Evolutionary conservation across 129 eudicot genomes (phyloP), one percentile per base, ranked within the genome.

Genomic region (Artemisia argyi): DNA sequence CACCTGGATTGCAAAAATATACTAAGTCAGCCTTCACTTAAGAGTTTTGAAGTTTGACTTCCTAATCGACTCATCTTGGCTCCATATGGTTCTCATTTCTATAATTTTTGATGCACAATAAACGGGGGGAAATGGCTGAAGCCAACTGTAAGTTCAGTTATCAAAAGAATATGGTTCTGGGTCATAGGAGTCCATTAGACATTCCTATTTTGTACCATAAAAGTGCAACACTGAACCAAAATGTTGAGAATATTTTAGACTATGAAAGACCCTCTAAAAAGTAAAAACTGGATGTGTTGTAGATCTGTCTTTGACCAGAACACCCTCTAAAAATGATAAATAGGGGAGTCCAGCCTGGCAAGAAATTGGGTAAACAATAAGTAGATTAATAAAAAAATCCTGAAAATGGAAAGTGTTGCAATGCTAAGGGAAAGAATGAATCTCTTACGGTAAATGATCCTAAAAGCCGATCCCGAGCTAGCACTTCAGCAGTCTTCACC

Each of bases 401-500:
- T 3, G 19, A 5, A 60, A 60, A 1, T 60, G 6, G 65, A 4
- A 22, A 3, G 65, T 56, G 5, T 12, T 18, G 22, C 28, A 18
- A 3, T 22, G 3, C 61, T 3, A 54, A 54, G 22, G 19, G 59
- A 48, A 24, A 39, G 8, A 20, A 73, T 55, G 65, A 35, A 73
- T 64, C 10, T 65, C 99, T 90, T 79, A 90, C 99, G 17, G 95
- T 78, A 76, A 80, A 94, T 76, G 97, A 90, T 72, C 99, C 99
- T 54, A 94, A 76, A 72, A 94, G 97, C 55, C 98, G 88, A 76
- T 94, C 98, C 3, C 97, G 91, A 58, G 96, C 96, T 75, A 94
- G 75, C 80, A 94, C 96, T 78, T 94, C 91, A 70, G 99, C 89
- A 59, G 97, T 94, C 84, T 94, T 94, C 79, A 94, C 97, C 99